Base-by-base conservation (phyloP, 257 asterid species). In the Perilla frutescens region DNA sequence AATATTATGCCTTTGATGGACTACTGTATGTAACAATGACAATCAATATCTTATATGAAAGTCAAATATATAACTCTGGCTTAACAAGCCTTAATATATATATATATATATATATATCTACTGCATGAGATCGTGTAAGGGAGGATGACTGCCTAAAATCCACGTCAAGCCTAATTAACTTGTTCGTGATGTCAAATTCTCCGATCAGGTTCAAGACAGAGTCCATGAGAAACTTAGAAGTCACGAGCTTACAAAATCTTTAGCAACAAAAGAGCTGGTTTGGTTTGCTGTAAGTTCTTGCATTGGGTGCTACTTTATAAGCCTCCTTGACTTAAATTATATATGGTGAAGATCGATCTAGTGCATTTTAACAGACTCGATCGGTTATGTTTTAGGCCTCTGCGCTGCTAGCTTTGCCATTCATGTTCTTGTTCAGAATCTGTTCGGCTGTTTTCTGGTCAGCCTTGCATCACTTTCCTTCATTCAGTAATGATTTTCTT, bases 251-350 rank as follows among this genome's bases (percentile, higher is more conserved):
- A 86, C 92, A 32, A 80, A 80, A 48, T 74, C 88, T 62, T 82
- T 87, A 55, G 95, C 93, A n/a, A 87, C 96, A 5, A 89, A 84
- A 75, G 96, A 91, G 81, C 82, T 91, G 62, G 84, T 85, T 77
- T 89, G 97, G 97, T 89, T 91, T 76, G 74, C 87, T 73, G 96
- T 91, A 87, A 79, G 88, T 83, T 76, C 63, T 60, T 62, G 26
- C 26, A 20, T 20, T 20, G 37, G 51, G 43, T 26, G 32, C 69
- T 47, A 32, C 68, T 41, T 71, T 71, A 54, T 72, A 34, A 62
- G 50, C 60, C 70, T 58, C 36, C 31, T 74, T 20, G 26, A 0
- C 26, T 20, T 20, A 20, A 0, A 20, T 20, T 20, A 20, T 20
- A 20, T 20, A 20, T 20, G 26, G 26, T 20, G 26, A 1, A 20